Base-by-base conservation (phyloP, 345 rosid species). In the Pugionium dolabratum region DNA sequence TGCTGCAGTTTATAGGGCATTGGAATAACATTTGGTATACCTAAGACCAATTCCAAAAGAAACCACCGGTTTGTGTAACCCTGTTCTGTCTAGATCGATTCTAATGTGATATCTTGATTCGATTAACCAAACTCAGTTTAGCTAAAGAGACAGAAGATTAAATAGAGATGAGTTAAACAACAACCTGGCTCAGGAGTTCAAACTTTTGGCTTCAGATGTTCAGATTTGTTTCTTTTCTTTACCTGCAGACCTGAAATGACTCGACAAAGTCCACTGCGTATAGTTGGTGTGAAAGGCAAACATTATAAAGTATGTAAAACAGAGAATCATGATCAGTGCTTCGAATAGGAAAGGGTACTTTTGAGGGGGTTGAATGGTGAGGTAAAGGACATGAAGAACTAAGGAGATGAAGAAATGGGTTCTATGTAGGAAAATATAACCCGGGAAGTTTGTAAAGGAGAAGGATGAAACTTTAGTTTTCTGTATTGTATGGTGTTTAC, bases 341-440 rank as follows among this genome's bases (percentile, higher is more conserved):
- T 86, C 90, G 9, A 80, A 86, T 62, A 86, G 70, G 81, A 80
- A 86, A 79, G 93, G 87, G 65, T 82, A 84, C 75, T 70, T 83
- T 59, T 49, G 64, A 1, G 92, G 96, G 57, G 93, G 90, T 29
- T 18, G 69, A 54, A 69, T 8, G 18, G 87, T 82, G 52, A 88
- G 57, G 81, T 85, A 86, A 71, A 84, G 29, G 39, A 77, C 61
- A 77, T 94, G 96, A 75, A 94, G 86, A 64, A 75, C 43, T 46
- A 84, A 44, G 34, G 89, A 84, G 75, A 77, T 75, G 5, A 81
- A 48, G 66, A 76, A 82, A 46, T 81, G 55, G 67, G 78, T 48
- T 64, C 57, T 41, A 9, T 56, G 69, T 41, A 67, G 6, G 64
- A 65, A 64, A 66, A 31, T 11, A 68, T 61, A 56, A 72, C 74